Evolutionary conservation across 1,139 yeast species (phyloP).

Genomic region (Taiozyma sp.): DNA sequence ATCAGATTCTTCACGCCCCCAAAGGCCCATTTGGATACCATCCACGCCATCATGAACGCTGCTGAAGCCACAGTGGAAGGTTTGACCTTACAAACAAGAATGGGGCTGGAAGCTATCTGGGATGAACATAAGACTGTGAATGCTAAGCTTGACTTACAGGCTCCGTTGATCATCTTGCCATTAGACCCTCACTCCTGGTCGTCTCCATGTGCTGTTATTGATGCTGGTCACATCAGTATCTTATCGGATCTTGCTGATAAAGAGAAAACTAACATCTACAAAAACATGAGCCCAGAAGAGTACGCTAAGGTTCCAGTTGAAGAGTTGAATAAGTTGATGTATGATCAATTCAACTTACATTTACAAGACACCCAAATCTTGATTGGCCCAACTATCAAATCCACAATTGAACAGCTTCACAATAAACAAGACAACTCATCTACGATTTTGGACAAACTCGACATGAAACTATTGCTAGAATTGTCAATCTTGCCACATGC

Average conservation of each 20-base stretch:
- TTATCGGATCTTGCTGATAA: conserved; percentile 77
- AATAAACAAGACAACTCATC: conserved; percentile 35
- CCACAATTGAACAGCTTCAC: conserved; percentile 69
- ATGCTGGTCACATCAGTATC: conserved; percentile 93
- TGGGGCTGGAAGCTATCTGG: conserved; percentile 89
- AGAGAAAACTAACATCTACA: conserved; percentile 65
- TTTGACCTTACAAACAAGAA: conserved; percentile 79
- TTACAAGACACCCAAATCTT: conserved; percentile 85
- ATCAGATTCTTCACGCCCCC: conserved; percentile 82
- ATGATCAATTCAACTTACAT: conserved; percentile 75
- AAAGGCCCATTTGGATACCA: conserved; percentile 76
- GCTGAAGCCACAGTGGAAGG: conserved; percentile 96
- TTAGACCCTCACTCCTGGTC: conserved; percentile 74
- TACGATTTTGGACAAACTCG: conserved; percentile 67
- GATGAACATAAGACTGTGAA: conserved; percentile 92
- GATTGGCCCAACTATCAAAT: conserved; percentile 77
- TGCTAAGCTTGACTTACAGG: conserved; percentile 82
- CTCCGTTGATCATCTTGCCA: conserved; percentile 90
- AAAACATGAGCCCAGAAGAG: conserved; percentile 54
- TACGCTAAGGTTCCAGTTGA: conserved; percentile 74
- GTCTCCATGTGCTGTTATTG: conserved; percentile 87
- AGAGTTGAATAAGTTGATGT: conserved; percentile 73
- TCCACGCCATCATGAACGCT: conserved; percentile 89
- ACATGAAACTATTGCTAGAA: conserved; percentile 69
- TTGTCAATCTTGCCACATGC: conserved; percentile 84